These are phyloP conservation scores for Colletotrichum karsti DNA, from an alignment of 2,329 filamentous ascomycete species.

Conservation along the genomic window DNA sequence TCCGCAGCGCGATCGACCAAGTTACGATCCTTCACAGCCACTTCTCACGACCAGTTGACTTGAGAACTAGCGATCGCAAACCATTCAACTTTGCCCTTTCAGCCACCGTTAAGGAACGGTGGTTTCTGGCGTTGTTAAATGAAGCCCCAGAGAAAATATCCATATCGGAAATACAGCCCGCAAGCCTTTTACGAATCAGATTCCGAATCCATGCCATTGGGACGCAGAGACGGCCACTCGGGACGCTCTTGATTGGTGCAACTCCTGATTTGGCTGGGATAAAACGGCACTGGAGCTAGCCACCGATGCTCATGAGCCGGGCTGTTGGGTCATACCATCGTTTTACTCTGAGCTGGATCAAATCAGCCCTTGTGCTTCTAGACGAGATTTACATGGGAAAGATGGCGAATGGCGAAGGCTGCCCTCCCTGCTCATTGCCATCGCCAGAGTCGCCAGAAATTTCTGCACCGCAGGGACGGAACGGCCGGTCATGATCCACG, in stretches of 20 bases:
- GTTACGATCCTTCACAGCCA: neutral
- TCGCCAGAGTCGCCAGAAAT: neutral
- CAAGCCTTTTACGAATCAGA: constrained; percentile 22
- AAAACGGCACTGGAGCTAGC: constrained; percentile 15
- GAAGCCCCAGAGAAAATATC: constrained; percentile 7
- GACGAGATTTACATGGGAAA: neutral
- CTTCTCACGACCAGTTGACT: too few species aligned
- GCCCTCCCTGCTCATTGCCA: neutral
- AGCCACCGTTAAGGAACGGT: neutral
- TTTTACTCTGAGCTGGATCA: neutral
- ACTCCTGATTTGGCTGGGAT: neutral
- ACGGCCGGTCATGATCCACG: constrained; percentile 17
- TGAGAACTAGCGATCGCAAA: neutral
- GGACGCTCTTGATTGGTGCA: constrained; percentile 11
- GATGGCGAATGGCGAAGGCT: neutral
- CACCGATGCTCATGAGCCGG: constrained; percentile 13
- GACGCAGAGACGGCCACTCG: constrained; percentile 17
- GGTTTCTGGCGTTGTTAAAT: neutral
- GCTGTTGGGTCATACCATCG: constrained; percentile 20
- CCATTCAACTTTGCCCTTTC: neutral
- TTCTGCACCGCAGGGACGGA: neutral
- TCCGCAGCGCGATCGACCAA: constrained; percentile 7
- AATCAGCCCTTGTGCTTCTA: neutral
- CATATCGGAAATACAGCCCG: constrained; percentile 22
- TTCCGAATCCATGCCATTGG: constrained; percentile 26